A percentile compares a stretch with the other conserved stretches of the same genome.
phyloP scores from a whole-genome alignment of 139 green algal species.

The Eudorina sp. region DNA sequence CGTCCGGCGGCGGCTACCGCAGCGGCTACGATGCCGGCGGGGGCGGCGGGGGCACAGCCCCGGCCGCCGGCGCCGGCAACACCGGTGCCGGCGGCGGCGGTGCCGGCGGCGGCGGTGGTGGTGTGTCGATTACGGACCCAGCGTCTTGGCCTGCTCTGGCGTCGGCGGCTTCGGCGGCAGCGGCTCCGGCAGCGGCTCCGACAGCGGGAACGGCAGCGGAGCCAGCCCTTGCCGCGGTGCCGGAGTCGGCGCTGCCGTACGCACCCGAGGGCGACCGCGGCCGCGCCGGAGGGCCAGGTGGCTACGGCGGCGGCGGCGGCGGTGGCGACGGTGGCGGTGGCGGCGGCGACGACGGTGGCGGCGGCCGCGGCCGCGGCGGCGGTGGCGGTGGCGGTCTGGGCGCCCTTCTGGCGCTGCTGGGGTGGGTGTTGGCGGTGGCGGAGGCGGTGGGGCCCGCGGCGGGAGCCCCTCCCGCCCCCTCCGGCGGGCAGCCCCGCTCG shows the following conservation, averaged over 20 bases:
- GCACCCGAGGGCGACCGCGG: neutral
- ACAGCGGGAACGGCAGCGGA: too few relatives aligned
- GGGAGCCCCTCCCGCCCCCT: too few relatives aligned
- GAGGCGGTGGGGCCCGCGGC: neutral
- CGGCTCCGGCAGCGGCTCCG: too few relatives aligned
- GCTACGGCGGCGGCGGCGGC: too few relatives aligned
- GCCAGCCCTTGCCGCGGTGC: too few relatives aligned
- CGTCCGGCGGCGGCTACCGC: neutral
- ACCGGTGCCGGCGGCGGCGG: neutral
- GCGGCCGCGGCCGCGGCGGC: too few relatives aligned
- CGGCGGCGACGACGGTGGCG: neutral
- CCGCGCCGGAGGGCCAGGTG: neutral
- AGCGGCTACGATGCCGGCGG: neutral
- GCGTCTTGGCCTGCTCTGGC: too few relatives aligned
- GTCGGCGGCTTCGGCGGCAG: too few relatives aligned
- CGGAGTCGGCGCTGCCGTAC: too few relatives aligned
- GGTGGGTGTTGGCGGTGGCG: neutral
- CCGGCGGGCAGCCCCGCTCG: neutral
- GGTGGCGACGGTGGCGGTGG: neutral
- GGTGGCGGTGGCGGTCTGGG: neutral
- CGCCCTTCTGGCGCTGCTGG: neutral
- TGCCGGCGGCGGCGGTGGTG: neutral
- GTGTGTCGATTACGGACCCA: too few relatives aligned
- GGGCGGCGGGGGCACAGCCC: neutral
- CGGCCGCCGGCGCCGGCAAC: neutral